These are phyloP conservation scores for Fusarium pseudocircinatum DNA, from an alignment of 2,329 filamentous ascomycete species.

Conservation along the genomic window DNA sequence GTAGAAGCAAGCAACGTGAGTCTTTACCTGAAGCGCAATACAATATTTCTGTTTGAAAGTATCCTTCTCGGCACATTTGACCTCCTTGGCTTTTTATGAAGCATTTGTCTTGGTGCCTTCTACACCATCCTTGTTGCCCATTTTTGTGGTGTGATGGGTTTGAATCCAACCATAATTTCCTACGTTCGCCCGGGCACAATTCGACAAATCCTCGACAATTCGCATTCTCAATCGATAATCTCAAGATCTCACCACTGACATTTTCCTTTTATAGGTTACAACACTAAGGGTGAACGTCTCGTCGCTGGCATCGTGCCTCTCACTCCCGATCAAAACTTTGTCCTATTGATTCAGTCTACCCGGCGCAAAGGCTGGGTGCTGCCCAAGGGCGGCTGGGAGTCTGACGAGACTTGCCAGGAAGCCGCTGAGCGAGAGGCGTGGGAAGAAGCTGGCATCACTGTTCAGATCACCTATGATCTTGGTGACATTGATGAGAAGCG, in stretches of 20 bases:
- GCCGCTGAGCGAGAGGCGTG: slow-evolving; percentile 92
- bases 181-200: slow-evolving; percentile 3
- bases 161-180: slow-evolving; percentile 2
- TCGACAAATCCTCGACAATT: background rate
- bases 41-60: background rate
- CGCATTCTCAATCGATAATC: background rate
- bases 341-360: slow-evolving; percentile 93
- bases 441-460: slow-evolving; percentile 95
- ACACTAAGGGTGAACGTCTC: slow-evolving; percentile 88
- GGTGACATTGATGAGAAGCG: slow-evolving; percentile 87
- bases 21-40: slow-evolving; percentile 45
- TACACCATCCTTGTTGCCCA: background rate
- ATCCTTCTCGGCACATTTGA: background rate
- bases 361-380: slow-evolving; percentile 94
- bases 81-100: background rate
- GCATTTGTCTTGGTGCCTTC: slow-evolving; percentile 1
- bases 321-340: slow-evolving; percentile 84
- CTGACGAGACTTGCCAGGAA: slow-evolving; percentile 86
- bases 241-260: slow-evolving; percentile 28
- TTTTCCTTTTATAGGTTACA: slow-evolving; percentile 75
- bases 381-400: slow-evolving; percentile 98
- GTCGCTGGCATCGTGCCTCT: slow-evolving; percentile 95
- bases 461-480: slow-evolving; percentile 85
- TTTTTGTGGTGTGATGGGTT: slow-evolving; percentile 10
- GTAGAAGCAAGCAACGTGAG: slow-evolving; percentile 84